A percentile compares a stretch with the other conserved stretches of the same genome.
Conservation (phyloP, 1,284 basidiomycete species). For the Trametes sp. region DNA sequence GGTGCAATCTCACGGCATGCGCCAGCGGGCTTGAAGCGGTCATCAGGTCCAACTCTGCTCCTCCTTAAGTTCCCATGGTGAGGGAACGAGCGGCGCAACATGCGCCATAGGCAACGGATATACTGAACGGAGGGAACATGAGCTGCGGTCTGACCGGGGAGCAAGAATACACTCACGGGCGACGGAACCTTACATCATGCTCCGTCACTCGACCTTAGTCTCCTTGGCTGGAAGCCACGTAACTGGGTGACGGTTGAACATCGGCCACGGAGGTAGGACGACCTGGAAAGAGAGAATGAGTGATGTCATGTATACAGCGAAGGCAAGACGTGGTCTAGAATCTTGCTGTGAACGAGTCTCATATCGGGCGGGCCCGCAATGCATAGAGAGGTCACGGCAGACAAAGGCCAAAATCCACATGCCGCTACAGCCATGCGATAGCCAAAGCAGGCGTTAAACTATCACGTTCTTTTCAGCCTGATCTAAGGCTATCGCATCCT, state of each 20-base stretch:
- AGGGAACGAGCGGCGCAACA: background rate
- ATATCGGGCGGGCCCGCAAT: too few species aligned
- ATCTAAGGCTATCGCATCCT: too few species aligned
- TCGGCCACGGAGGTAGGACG: conserved; percentile 75
- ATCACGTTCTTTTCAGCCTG: too few species aligned
- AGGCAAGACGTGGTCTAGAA: too few species aligned
- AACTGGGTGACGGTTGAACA: conserved; percentile 69
- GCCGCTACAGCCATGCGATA: too few species aligned
- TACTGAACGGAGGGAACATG: background rate
- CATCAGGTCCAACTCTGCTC: background rate
- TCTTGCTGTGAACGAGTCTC: too few species aligned
- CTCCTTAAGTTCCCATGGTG: background rate
- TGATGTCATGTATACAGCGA: conserved; percentile 13
- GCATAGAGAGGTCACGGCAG: too few species aligned
- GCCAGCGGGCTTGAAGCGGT: background rate
- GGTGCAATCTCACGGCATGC: conserved; percentile 8
- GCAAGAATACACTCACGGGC: conserved; percentile 9
- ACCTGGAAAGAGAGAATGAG: conserved; percentile 47
- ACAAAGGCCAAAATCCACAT: too few species aligned
- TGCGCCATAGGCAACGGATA: background rate
- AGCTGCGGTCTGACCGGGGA: conserved; percentile 15
- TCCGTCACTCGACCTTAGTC: conserved; percentile 31
- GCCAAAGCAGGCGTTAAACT: too few species aligned
- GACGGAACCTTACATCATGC: background rate
- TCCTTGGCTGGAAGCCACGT: conserved; percentile 61